Conservation (phyloP, 106 monocot species). For the Xerophyta viscosa region DNA sequence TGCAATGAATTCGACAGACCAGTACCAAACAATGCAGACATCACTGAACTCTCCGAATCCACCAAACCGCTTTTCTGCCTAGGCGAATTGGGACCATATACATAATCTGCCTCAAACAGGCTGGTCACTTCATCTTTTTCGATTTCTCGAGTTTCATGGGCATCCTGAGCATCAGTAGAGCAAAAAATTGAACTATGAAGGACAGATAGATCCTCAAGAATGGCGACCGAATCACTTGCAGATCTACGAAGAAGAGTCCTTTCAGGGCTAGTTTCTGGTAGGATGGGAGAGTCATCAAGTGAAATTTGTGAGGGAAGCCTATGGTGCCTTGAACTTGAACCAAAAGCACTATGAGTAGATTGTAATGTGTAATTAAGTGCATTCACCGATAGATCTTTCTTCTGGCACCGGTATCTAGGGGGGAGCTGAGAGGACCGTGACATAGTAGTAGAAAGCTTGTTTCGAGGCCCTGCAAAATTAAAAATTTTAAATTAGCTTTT, state of each 20-base stretch:
- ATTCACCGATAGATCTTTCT: too few species aligned
- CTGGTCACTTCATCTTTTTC: constrained; percentile 15
- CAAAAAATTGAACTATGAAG: constrained; percentile 14
- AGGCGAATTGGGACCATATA: constrained; percentile 95
- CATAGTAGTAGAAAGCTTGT: constrained; percentile 41
- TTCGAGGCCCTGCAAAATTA: too few species aligned
- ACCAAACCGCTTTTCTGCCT: constrained; percentile 53
- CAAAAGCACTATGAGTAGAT: too few species aligned
- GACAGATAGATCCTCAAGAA: constrained; percentile 23
- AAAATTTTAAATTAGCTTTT: too few species aligned
- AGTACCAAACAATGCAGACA: constrained; percentile 66
- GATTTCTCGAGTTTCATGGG: constrained; percentile 1
- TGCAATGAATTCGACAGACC: constrained; percentile 45
- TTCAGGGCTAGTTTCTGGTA: constrained; percentile 20
- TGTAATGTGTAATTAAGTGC: too few species aligned
- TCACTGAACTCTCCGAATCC: constrained; percentile 49
- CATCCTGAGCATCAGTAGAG: constrained; percentile 10
- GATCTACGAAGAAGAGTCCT: constrained; percentile 48
- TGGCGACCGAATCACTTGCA: constrained; percentile 63
- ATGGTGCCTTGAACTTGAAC: too few species aligned
- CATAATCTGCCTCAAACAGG: constrained; percentile 40
- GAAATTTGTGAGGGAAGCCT: too few species aligned
- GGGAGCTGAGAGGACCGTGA: constrained; percentile 62
- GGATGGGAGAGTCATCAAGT: constrained; percentile 54
- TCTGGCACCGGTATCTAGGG: constrained; percentile 56